Evolutionary conservation across 1,139 yeast species (phyloP), one percentile per base, ranked within the genome.

Genomic region (Starmera stellimalicola): DNA sequence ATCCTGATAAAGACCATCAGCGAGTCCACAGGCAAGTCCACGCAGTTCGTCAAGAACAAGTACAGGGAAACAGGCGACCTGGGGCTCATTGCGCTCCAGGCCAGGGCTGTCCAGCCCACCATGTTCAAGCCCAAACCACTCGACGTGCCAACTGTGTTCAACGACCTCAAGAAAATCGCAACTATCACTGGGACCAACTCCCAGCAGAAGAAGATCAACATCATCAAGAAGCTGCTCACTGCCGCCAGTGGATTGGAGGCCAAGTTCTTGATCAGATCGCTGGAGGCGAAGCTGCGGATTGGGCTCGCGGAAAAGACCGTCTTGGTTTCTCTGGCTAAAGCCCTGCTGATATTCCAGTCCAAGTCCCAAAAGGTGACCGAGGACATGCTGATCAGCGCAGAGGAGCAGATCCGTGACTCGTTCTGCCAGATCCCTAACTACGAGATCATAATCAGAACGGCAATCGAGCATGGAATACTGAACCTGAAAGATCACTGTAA

Each of bases 251-350:
- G 82, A n/a, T 67, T 71, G 26, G 98, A 91, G 57, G 95, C 98
- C 11, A 91, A 91, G 52, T 91, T 77, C 51, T 62, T 91, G 40
- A 80, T 91, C 41, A 69, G 99, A 47, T 83, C 95, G 7, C 60
- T 91, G 37, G 98, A 91, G 53, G 95, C 97, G 2, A 91, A 91
- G 48, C 63, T 91, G 40, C 68, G 99, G 47, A 91, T 93, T 40
- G 95, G 95, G 2, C 69, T 91, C 43, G 97, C 97, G 0, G 97
- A 88, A 46, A 88, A 88, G 51, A 81, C 95, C 0, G 95, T 91
- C 1, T 62, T 88, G 30, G 73, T 81, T 4, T 81, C 93, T 0
- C 61, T 91, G 34, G 82, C 96, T 0, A 94, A 85, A 50, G 94
- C 96, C 0, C 71, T 87, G 45, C 68, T 78, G 3, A 68, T 70